phyloP scores from a whole-genome alignment of 208 protist species.

The Acanthamoeba royreba region DNA sequence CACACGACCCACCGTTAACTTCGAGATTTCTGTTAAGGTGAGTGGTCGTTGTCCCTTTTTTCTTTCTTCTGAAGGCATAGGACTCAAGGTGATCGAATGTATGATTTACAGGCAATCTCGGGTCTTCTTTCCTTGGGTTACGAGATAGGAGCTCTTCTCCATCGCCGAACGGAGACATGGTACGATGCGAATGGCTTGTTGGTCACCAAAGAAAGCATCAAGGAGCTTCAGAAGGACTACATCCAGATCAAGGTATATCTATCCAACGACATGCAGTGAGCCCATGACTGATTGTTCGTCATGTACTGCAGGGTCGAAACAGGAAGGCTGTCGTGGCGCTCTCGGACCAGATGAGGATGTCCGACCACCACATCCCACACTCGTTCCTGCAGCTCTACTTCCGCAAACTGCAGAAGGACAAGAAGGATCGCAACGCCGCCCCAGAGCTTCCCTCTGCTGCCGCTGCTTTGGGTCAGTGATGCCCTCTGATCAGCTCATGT shows the following conservation, averaged over 20 bases:
- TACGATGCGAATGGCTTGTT: constrained; percentile 53
- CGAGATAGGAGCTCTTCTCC: constrained; percentile 59
- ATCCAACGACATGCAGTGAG: background rate
- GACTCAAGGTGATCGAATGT: background rate
- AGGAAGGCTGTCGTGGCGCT: constrained; percentile 44
- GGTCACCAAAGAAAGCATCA: constrained; percentile 63
- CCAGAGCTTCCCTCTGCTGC: background rate
- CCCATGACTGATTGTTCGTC: background rate
- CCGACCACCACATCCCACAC: constrained; percentile 58
- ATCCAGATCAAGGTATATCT: constrained; percentile 55
- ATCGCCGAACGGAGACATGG: constrained; percentile 52
- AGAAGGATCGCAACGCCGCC: background rate
- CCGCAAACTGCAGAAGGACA: constrained; percentile 58
- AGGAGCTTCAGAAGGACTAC: constrained; percentile 59
- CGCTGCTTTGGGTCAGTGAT: too few relatives aligned
- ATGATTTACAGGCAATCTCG: constrained; percentile 21
- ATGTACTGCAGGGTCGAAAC: background rate
- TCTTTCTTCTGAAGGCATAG: background rate
- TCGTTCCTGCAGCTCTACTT: constrained; percentile 65
- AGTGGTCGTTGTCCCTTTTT: background rate
- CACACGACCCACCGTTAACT: constrained; percentile 55
- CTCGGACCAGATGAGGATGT: constrained; percentile 50
- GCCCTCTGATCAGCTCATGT: background rate
- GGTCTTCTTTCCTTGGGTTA: constrained; percentile 58
- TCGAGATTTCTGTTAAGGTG: constrained; percentile 59